A percentile compares a stretch with the other conserved stretches of the same genome.
These are phyloP conservation scores for Annulohypoxylon moriforme DNA, from an alignment of 495 filamentous ascomycete genomes.

Conservation along the genomic window DNA sequence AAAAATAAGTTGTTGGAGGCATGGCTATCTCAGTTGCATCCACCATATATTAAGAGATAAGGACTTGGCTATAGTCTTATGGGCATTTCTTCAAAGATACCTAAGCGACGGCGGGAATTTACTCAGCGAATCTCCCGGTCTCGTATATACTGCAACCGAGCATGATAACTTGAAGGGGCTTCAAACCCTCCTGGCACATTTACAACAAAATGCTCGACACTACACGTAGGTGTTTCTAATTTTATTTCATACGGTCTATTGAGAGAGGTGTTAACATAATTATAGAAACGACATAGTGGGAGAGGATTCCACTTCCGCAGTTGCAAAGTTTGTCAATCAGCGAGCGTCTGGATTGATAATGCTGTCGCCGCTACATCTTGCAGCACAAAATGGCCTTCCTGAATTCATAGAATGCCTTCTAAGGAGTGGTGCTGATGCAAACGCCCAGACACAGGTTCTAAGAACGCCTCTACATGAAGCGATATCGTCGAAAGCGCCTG, in stretches of 20 bases:
- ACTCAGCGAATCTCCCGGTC: neutral
- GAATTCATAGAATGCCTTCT: neutral
- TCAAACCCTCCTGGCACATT: conserved; percentile 1
- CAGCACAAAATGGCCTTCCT: neutral
- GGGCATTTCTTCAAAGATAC: neutral
- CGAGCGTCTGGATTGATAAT: neutral
- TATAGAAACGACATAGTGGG: neutral
- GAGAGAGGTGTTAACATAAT: neutral
- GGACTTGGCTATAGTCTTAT: neutral
- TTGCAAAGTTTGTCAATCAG: neutral
- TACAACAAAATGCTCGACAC: neutral
- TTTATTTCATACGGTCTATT: neutral
- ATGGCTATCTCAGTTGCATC: neutral
- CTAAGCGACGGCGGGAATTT: conserved; percentile 8
- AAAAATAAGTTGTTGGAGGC: neutral
- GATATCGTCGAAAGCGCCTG: neutral
- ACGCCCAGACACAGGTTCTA: neutral
- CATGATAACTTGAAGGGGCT: neutral
- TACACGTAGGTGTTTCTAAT: conserved; percentile 3
- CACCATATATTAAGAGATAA: neutral
- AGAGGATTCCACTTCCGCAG: neutral
- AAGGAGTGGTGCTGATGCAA: neutral
- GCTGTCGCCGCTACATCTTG: neutral
- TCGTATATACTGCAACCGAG: neutral
- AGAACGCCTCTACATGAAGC: neutral